phyloP scores from a whole-genome alignment of 306 rosid genomes.

The Cucumis sativus region DNA sequence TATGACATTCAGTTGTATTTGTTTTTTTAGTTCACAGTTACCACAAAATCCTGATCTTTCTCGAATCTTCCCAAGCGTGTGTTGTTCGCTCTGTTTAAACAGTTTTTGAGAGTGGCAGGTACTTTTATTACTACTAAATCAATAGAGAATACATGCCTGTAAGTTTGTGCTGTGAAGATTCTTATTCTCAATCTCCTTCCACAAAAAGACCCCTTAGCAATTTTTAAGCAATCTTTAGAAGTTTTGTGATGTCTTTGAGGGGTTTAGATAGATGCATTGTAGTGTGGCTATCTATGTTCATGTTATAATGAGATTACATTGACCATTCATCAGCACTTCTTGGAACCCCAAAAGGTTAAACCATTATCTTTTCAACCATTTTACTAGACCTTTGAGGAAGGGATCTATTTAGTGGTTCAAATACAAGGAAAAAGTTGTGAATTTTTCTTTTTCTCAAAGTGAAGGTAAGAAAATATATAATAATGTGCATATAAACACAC shows the following conservation, averaged over 20 bases:
- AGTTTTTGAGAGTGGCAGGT: not conserved
- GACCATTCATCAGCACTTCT: not conserved
- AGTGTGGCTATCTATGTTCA: not conserved
- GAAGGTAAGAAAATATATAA: too few relatives aligned
- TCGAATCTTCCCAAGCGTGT: not conserved
- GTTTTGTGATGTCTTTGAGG: not conserved
- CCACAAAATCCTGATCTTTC: not conserved
- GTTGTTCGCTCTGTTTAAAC: not conserved
- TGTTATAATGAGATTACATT: not conserved
- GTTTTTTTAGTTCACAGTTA: slow-evolving; percentile 1
- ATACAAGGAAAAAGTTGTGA: too few relatives aligned
- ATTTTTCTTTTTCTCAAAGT: too few relatives aligned
- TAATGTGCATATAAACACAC: too few relatives aligned
- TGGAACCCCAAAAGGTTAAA: too few relatives aligned
- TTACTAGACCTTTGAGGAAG: too few relatives aligned
- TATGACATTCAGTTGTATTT: not conserved
- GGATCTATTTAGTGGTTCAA: too few relatives aligned
- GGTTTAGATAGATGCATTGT: not conserved
- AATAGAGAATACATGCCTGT: slow-evolving; percentile 1
- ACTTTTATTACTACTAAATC: not conserved
- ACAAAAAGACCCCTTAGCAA: not conserved
- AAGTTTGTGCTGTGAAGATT: slow-evolving; percentile 4
- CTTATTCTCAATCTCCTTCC: not conserved
- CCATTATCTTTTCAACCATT: too few relatives aligned
- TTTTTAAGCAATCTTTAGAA: not conserved